These are phyloP conservation scores for Penicillium chermesinum DNA, from an alignment of 495 filamentous ascomycete genomes.

Conservation along the genomic window DNA sequence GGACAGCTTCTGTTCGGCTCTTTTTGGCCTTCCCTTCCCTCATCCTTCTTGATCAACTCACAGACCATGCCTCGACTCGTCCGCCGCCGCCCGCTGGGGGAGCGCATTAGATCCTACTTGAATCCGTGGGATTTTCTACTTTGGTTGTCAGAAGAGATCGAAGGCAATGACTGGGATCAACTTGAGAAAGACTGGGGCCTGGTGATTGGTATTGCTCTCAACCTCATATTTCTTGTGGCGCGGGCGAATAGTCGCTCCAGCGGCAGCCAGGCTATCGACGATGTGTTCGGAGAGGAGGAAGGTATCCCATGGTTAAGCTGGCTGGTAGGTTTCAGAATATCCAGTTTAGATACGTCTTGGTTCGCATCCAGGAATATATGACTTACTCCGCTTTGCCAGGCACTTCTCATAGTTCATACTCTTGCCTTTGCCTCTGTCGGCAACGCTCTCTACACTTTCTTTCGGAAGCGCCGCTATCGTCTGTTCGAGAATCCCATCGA, in stretches of 20 bases:
- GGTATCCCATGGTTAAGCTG: constrained; percentile 64
- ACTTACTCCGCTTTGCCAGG: no score
- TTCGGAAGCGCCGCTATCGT: constrained; percentile 78
- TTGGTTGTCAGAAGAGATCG: constrained; percentile 84
- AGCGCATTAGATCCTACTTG: constrained; percentile 72
- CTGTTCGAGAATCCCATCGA: constrained; percentile 86
- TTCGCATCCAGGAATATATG: no score
- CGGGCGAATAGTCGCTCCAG: constrained; percentile 61
- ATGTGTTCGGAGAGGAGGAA: constrained; percentile 77
- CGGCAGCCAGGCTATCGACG: constrained; percentile 50
- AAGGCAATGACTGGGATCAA: constrained; percentile 83
- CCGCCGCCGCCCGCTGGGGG: constrained; percentile 65
- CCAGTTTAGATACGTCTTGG: background rate
- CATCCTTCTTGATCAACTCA: constrained; percentile 1
- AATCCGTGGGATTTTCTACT: constrained; percentile 86
- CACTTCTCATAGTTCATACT: constrained; percentile 61
- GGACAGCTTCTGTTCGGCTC: constrained; percentile 20
- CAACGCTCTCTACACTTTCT: constrained; percentile 82
- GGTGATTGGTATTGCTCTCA: constrained; percentile 67
- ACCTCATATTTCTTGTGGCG: constrained; percentile 75
- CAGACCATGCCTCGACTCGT: constrained; percentile 68
- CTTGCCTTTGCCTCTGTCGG: constrained; percentile 57
- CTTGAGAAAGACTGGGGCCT: constrained; percentile 65
- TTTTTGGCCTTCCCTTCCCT: background rate
- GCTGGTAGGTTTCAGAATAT: constrained; percentile 57